Base-by-base conservation (phyloP, 225 moss, liverwort and hornwort species). In the Asterella californica region DNA sequence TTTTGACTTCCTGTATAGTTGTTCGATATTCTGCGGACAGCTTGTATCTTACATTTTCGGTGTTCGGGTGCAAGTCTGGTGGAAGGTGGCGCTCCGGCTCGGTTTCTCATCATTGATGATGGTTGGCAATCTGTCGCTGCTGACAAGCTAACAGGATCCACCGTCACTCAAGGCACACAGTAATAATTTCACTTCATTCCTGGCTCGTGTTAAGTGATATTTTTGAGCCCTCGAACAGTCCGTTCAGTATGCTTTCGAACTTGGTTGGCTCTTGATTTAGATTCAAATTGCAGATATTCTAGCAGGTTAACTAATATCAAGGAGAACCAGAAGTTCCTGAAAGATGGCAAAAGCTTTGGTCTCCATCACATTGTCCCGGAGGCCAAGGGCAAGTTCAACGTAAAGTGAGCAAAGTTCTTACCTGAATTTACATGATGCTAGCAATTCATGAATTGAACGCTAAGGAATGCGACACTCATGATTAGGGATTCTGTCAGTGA, bases 101-200 rank as follows among this genome's bases (percentile, higher is more conserved):
- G 93, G 46, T 92, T 99, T 82, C 78, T 99, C 37, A 95, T 99
- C 46, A 95, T 99, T 72, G 99, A 99, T 50, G 99, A 99, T 83
- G 99, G 99, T 5, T 99, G 99, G 99, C 99, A 99, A 83, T 95
- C 91, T 65, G 83, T 93, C 78, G 70, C 89, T 71, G 88, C 86
- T 76, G 93, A 95, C 79, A 70, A 87, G 76, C 70, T 88, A 80
- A 67, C 30, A 62, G 47, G 22, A 18, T 33, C 65, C 37, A 83
- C 88, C 61, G 89, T 90, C 4, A 88, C 95, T 73, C 82, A 86
- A 81, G 92, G 91, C 83, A 93, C 92, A 77, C 99, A 95, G 95
- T 99, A 91, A 95, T 95, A 63, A 4, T 78, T 48, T 29, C 18
- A 48, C 55, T 48, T 80, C 38, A 25, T 60, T 17, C 72, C 25